A percentile compares a stretch with the other conserved stretches of the same genome.
Conservation (phyloP, 2,329 filamentous ascomycete species). For the Apiospora rasikravindrae region DNA sequence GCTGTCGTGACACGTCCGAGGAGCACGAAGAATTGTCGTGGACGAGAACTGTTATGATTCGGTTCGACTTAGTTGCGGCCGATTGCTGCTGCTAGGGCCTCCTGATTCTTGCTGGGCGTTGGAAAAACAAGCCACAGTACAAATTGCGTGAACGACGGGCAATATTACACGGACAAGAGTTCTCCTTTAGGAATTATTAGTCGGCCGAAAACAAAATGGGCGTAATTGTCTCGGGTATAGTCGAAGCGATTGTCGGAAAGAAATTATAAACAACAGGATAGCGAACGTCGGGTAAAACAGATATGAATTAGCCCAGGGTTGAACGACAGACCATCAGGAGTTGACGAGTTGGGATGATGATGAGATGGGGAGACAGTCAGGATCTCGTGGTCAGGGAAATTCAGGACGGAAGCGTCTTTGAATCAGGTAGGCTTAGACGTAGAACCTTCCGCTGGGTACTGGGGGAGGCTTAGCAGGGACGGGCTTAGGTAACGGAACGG, state of each 20-base stretch:
- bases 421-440: neutral
- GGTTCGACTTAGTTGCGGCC: neutral
- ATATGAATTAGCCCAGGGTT: constrained; percentile 11
- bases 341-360: constrained; percentile 15
- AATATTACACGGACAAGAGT: constrained; percentile 13
- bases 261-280: constrained; percentile 13
- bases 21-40: constrained; percentile 16
- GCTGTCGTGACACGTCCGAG: constrained; percentile 21
- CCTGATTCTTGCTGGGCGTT: constrained; percentile 16
- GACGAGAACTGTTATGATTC: constrained; percentile 19
- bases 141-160: neutral
- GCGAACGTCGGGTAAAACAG: constrained; percentile 13
- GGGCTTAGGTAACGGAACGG: constrained; percentile 1
- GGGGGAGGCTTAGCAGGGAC: neutral
- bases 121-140: constrained; percentile 15
- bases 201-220: neutral
- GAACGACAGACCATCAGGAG: constrained; percentile 14
- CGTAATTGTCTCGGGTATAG: constrained; percentile 16
- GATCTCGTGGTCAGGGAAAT: constrained; percentile 13
- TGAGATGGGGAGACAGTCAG: constrained; percentile 3
- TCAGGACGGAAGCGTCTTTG: neutral
- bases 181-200: constrained; percentile 13
- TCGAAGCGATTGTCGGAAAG: constrained; percentile 13
- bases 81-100: constrained; percentile 9
- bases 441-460: neutral